Conservation (phyloP, 495 filamentous ascomycete species). For the Hypoxylon lienhwacheense region DNA sequence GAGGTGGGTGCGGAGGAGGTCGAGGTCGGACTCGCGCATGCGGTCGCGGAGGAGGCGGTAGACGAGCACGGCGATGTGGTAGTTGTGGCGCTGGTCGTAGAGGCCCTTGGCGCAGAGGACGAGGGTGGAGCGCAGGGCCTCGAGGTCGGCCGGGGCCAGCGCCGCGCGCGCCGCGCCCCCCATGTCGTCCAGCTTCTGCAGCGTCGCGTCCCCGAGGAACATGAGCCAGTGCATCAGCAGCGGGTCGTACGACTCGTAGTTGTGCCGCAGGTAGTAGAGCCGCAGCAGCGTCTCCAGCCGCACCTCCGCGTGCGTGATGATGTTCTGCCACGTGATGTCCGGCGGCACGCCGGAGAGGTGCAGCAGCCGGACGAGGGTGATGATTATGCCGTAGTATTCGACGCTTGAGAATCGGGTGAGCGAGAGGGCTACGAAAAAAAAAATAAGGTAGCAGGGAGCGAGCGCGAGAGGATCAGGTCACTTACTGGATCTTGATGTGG, state of each 20-base stretch:
- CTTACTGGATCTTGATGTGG: conserved; percentile 41
- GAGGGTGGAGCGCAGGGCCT: conserved; percentile 38
- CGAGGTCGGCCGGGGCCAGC: conserved; percentile 12
- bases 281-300: conserved; percentile 43
- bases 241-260: conserved; percentile 41
- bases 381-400: conserved; percentile 30
- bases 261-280: conserved; percentile 48
- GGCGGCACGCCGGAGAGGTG: not conserved
- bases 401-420: conserved; percentile 4
- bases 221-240: conserved; percentile 43
- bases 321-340: conserved; percentile 19
- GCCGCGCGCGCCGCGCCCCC: not conserved
- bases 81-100: conserved; percentile 38
- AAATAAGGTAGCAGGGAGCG: not conserved
- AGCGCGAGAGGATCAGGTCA: not conserved
- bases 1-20: conserved; percentile 30
- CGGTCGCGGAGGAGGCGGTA: conserved; percentile 28
- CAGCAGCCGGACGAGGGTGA: conserved; percentile 19
- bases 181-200: conserved; percentile 25
- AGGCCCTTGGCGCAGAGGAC: conserved; percentile 44
- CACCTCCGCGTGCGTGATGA: conserved; percentile 35
- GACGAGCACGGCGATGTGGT: conserved; percentile 35
- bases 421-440: not conserved
- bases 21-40: conserved; percentile 26
- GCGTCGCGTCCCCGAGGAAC: conserved; percentile 35